phyloP scores from a whole-genome alignment of 805 yeast genomes.

The Pichia manshurica region DNA sequence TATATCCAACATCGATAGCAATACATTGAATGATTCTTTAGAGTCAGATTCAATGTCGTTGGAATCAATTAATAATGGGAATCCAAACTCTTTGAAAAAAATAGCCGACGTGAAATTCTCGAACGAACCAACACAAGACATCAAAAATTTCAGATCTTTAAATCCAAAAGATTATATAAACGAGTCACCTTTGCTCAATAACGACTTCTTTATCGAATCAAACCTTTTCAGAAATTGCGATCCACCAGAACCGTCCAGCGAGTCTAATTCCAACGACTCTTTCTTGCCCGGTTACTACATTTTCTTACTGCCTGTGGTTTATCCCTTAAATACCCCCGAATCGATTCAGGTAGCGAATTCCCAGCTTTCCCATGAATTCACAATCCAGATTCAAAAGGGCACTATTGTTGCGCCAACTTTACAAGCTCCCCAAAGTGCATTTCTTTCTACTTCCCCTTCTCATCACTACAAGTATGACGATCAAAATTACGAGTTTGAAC shows the following conservation, averaged over 20 bases:
- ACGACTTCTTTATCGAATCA: slow-evolving; percentile 11
- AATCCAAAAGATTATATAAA: slow-evolving; percentile 21
- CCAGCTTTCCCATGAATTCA: slow-evolving; percentile 37
- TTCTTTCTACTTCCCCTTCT: slow-evolving; percentile 33
- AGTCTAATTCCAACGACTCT: slow-evolving; percentile 8
- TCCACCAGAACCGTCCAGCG: neutral
- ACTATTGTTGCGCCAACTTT: slow-evolving; percentile 22
- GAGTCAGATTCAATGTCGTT: slow-evolving; percentile 5
- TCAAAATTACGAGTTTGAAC: slow-evolving; percentile 4
- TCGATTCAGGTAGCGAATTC: slow-evolving; percentile 49
- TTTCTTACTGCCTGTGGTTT: slow-evolving; percentile 55
- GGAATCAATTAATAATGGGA: neutral
- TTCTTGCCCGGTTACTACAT: slow-evolving; percentile 65
- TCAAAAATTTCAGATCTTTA: slow-evolving; percentile 21
- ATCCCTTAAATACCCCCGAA: slow-evolving; percentile 62
- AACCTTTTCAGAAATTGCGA: slow-evolving; percentile 16
- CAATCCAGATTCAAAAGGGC: slow-evolving; percentile 35
- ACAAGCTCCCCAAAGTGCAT: slow-evolving; percentile 28
- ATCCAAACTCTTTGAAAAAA: neutral
- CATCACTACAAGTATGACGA: slow-evolving; percentile 23
- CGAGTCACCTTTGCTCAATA: slow-evolving; percentile 14
- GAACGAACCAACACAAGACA: slow-evolving; percentile 22
- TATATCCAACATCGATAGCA: slow-evolving; percentile 17
- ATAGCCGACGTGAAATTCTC: slow-evolving; percentile 19
- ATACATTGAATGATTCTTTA: slow-evolving; percentile 9